Conservation (phyloP, 768 basidiomycete species). For the Rhodotorula toruloides region DNA sequence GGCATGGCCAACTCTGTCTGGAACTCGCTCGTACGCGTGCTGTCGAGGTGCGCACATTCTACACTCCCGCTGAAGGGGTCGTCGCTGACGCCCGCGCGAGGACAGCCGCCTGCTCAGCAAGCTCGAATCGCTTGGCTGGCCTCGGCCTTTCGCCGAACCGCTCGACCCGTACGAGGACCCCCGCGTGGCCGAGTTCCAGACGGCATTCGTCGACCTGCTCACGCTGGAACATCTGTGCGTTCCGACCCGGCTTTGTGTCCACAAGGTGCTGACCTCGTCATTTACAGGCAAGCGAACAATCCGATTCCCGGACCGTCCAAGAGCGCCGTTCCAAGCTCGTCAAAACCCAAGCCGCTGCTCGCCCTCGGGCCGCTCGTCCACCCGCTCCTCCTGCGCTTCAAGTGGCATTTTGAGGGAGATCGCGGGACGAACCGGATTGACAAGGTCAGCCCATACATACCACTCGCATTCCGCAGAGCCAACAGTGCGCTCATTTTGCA, state of each 20-base stretch:
- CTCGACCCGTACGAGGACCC: constrained; percentile 41
- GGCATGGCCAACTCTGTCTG: constrained; percentile 56
- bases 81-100: neutral
- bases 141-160: constrained; percentile 61
- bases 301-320: constrained; percentile 6
- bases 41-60: constrained; percentile 14
- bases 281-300: constrained; percentile 23
- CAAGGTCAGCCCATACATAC: constrained; percentile 76
- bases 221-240: constrained; percentile 72
- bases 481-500: too few species aligned
- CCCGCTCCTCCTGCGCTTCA: constrained; percentile 79
- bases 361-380: constrained; percentile 76
- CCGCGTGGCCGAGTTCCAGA: constrained; percentile 64
- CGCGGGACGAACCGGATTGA: constrained; percentile 84
- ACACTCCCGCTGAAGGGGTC: neutral
- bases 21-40: constrained; percentile 25
- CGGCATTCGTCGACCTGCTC: constrained; percentile 69
- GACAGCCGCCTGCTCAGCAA: constrained; percentile 59
- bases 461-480: too few species aligned
- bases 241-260: neutral
- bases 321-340: neutral
- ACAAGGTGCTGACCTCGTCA: neutral
- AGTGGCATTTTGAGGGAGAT: constrained; percentile 85
- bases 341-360: constrained; percentile 55
- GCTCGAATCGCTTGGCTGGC: constrained; percentile 80